These are phyloP conservation scores for Paxillus involutus DNA, from an alignment of 768 basidiomycete species.

Conservation along the genomic window DNA sequence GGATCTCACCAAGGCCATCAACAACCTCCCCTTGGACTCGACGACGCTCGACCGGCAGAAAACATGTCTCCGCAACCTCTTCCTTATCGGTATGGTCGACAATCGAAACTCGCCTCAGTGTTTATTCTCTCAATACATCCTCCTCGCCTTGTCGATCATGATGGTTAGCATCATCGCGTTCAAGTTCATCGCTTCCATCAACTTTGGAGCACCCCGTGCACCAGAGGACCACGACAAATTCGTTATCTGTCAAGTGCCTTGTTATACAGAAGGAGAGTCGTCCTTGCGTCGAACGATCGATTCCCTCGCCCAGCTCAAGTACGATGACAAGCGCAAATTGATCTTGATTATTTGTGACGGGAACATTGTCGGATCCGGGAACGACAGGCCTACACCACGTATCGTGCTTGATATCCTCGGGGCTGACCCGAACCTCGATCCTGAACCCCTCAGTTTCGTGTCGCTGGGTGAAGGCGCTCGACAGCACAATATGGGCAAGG, in stretches of 20 bases:
- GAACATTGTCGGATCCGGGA: conserved; percentile 96
- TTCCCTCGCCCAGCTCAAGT: conserved; percentile 90
- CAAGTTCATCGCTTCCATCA: conserved; percentile 92
- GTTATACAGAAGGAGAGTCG: conserved; percentile 93
- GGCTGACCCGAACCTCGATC: conserved; percentile 88
- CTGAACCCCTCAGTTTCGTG: conserved; percentile 92
- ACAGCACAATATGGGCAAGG: conserved; percentile 98
- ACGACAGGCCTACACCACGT: conserved; percentile 93
- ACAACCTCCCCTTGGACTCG: conserved; percentile 59
- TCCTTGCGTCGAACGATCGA: conserved; percentile 90
- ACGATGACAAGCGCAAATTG: conserved; percentile 97
- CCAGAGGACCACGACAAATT: conserved; percentile 98
- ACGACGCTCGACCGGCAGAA: conserved; percentile 70
- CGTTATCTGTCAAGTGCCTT: conserved; percentile 96
- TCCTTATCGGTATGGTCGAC: conserved; percentile 90
- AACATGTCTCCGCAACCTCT: conserved; percentile 90
- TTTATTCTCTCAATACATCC: conserved; percentile 86
- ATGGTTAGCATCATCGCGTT: conserved; percentile 96
- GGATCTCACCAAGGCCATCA: conserved; percentile 78
- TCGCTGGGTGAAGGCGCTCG: conserved; percentile 93
- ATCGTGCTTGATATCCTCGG: conserved; percentile 97
- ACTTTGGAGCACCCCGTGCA: conserved; percentile 75
- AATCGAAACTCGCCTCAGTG: conserved; percentile 91
- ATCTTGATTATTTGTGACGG: conserved; percentile 94
- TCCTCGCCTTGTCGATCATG: conserved; percentile 83